These are phyloP conservation scores for Immersiella caudata DNA, from an alignment of 495 filamentous ascomycete genomes.

Conservation along the genomic window DNA sequence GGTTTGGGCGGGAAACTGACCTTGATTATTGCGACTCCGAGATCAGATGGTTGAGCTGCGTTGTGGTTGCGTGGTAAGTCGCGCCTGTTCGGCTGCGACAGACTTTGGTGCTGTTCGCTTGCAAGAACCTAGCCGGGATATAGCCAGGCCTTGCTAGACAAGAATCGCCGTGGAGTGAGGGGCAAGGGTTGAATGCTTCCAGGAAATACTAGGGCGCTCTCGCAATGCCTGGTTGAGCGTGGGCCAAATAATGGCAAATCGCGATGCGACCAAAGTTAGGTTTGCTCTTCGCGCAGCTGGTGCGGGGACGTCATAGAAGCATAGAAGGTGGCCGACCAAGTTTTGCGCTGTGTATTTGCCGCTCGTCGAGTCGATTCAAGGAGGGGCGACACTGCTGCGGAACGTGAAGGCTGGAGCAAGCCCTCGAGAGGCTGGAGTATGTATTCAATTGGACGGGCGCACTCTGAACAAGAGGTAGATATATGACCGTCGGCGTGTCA, in stretches of 20 bases:
- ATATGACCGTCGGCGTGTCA: conserved; percentile 12
- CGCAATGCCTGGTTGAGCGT: background rate
- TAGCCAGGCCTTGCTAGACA: background rate
- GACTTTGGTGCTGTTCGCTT: background rate
- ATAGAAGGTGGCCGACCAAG: conserved; percentile 14
- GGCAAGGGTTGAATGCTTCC: background rate
- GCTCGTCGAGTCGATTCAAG: conserved; percentile 5
- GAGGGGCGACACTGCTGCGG: background rate
- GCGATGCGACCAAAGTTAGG: conserved; percentile 13
- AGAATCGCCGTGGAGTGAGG: background rate
- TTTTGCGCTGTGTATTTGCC: conserved; percentile 8
- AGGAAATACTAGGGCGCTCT: background rate
- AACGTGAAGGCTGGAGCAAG: background rate
- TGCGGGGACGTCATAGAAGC: conserved; percentile 17
- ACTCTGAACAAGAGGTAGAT: conserved; percentile 9
- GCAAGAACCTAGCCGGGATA: background rate
- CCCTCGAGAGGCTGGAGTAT: background rate
- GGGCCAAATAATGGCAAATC: background rate
- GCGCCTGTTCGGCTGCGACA: background rate
- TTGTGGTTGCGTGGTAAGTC: background rate
- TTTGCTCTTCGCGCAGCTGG: conserved; percentile 5
- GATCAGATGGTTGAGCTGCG: background rate
- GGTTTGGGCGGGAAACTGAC: conserved; percentile 6
- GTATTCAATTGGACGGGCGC: conserved; percentile 11
- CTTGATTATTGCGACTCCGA: background rate